Base-by-base conservation (phyloP, 331 rosid species). In the Pyrus hybrid region DNA sequence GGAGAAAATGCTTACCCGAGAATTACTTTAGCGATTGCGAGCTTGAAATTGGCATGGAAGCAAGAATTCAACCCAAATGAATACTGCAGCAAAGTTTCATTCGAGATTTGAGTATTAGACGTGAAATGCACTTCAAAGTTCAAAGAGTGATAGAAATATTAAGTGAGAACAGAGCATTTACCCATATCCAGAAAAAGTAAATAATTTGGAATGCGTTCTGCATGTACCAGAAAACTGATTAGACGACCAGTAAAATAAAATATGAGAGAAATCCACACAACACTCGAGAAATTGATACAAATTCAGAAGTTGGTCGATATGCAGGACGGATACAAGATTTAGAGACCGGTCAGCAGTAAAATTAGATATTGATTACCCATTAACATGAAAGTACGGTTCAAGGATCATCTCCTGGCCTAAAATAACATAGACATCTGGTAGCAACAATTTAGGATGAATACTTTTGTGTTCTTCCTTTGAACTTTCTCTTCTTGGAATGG, bases 161-260 rank as follows among this genome's bases (percentile, higher is more conserved):
- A 35, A 49, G 69, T 7, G 3, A 49, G 81, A 84, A 64, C 35
- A 76, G 72, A 77, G 32, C 69, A 64, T 43, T 91, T 41, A 93
- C 98, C 98, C 96, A 89, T 87, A 87, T 88, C 96, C 93, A 86
- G 61, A 91, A 82, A 82, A 86, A 84, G 76, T 85, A 88, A 75
- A 93, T 93, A 69, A 89, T 83, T 79, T 91, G 98, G 83, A 93
- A 93, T 13, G 95, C 90, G 80, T 81, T 91, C 98, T 93, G 98
- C 91, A 84, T 18, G 45, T 14, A 20, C 82, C 68, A 81, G 56
- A 81, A 74, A 76, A 78, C 12, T 25, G 7, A 62, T 87, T 75
- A 78, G 83, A 56, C 9, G 73, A 45, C 56, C 62, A 73, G 56
- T 8, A 49, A 75, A 33, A 37, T 16, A 73, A 53, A 74, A 75